Base-by-base conservation (phyloP, 441 rosid species). In the Erysimum cheiri region DNA sequence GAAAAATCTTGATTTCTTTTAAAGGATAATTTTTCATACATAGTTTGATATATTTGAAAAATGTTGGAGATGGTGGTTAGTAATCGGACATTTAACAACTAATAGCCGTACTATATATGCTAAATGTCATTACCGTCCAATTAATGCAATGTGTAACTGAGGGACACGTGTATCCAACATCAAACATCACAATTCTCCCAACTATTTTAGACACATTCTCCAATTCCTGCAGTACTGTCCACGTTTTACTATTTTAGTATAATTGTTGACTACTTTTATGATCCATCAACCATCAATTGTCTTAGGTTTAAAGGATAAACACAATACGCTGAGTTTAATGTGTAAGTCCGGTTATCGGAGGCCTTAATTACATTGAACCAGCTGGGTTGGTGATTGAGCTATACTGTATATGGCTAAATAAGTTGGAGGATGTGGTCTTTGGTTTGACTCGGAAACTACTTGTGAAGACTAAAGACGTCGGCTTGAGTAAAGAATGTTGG, bases 161-260 rank as follows among this genome's bases (percentile, higher is more conserved):
- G 50, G 2, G 32, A 69, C 73, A 36, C 60, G 67, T 28, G 59
- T 69, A 29, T 70, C 32, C 22, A 49, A 48, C 13, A 49, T 10
- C 8, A 60, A 59, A 59, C 19, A 69, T 69, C 48, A 47, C 5
- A 69, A 56, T 11, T 19, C 49, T 35, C 41, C 58, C 73, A 69
- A 58, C 40, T 35, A 47, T 14, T 1, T 8, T 26, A 1, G 22
- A 36, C 37, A 47, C n/a, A 69, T 47, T 35, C 49, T 28, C 31
- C 40, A 14, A 35, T 69, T 69, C 43, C 19, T 56, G 61, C 61
- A n/a, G n/a, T n/a, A 11, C 9, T 57, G 3, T 36, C 31, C 44
- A 57, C 31, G 14, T 17, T 57, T 19, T 11, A 22, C 29, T 11
- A 35, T 35, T 19, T 39, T 52, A 13, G 32, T 49, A 12, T 24